phyloP scores from a whole-genome alignment of 768 basidiomycete genomes.

The Boletus sp. region DNA sequence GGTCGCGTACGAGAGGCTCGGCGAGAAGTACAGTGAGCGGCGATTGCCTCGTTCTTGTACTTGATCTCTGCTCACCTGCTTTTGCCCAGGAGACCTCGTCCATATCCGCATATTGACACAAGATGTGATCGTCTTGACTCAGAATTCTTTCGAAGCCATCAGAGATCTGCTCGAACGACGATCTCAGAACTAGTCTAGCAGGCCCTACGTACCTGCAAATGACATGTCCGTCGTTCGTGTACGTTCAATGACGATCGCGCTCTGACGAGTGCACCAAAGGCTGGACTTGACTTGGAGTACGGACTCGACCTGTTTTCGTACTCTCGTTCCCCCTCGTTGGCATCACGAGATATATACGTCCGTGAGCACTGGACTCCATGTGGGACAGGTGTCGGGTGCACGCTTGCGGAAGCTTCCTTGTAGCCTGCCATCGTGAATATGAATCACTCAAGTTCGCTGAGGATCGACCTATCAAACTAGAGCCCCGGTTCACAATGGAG shows the following conservation, averaged over 20 bases:
- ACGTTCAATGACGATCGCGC: not conserved
- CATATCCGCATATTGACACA: conserved; percentile 9
- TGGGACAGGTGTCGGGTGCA: conserved; percentile 5
- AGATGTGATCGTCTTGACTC: conserved; percentile 8
- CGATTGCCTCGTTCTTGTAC: not conserved
- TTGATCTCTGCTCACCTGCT: not conserved
- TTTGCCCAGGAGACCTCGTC: conserved; percentile 3
- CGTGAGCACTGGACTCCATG: no score
- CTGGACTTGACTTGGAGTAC: conserved; percentile 8
- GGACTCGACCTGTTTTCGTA: no score
- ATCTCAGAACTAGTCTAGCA: conserved; percentile 7
- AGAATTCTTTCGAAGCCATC: conserved; percentile 9
- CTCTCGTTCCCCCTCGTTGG: no score
- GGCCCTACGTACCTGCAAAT: conserved; percentile 1
- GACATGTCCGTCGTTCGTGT: not conserved
- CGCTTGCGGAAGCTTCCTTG: not conserved
- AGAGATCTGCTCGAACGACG: conserved; percentile 5
- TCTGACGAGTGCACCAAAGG: not conserved
- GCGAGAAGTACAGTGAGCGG: conserved; percentile 6
- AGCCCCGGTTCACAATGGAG: not conserved
- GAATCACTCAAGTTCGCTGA: no score
- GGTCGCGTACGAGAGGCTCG: not conserved
- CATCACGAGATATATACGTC: no score
- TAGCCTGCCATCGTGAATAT: conserved; percentile 2
- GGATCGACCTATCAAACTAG: not conserved